These are phyloP conservation scores for Pugionium cornutum DNA, from an alignment of 345 rosid genomes.

Conservation along the genomic window DNA sequence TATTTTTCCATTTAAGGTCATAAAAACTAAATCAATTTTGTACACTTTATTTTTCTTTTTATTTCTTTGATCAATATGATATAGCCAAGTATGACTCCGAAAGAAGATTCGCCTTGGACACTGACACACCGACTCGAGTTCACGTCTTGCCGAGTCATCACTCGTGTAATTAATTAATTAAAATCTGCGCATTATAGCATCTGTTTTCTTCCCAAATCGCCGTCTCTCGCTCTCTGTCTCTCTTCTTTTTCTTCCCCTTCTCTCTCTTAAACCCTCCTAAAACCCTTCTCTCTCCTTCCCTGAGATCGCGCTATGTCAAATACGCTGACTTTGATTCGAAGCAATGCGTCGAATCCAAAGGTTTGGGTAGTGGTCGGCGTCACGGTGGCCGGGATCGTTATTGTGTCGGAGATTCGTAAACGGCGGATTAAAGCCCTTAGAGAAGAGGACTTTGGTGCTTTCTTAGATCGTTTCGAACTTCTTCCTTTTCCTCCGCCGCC, in stretches of 20 bases:
- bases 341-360: constrained; percentile 62
- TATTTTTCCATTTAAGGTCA: not conserved
- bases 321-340: constrained; percentile 48
- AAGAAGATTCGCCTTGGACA: constrained; percentile 27
- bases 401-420: constrained; percentile 67
- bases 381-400: constrained; percentile 68
- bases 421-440: constrained; percentile 51
- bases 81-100: not conserved
- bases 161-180: constrained; percentile 9
- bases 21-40: not conserved
- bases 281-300: constrained; percentile 36
- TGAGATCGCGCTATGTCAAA: constrained; percentile 50
- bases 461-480: constrained; percentile 66
- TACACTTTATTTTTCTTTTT: not conserved
- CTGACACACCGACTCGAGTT: not conserved
- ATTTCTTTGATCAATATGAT: too few species aligned
- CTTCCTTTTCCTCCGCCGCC: constrained; percentile 81
- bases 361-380: constrained; percentile 78
- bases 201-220: not conserved
- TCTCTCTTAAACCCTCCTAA: constrained; percentile 46
- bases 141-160: constrained; percentile 16
- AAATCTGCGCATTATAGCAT: constrained; percentile 22
- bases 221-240: not conserved
- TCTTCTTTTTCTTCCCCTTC: not conserved
- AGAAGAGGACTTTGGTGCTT: constrained; percentile 73